phyloP scores from a whole-genome alignment of 257 asterid genomes.

The Perilla frutescens region DNA sequence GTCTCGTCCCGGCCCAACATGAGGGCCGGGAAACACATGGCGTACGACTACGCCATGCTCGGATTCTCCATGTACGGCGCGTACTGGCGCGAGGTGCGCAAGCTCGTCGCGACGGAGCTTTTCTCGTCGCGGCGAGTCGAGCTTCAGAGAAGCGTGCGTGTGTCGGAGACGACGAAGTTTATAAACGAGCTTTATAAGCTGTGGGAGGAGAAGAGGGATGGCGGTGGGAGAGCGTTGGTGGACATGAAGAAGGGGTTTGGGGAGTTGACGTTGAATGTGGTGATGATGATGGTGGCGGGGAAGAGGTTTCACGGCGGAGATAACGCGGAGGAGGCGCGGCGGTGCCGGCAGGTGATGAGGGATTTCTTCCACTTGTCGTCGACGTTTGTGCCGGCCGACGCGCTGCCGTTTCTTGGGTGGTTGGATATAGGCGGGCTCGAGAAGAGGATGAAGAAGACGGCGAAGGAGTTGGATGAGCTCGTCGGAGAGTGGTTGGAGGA shows the following conservation, averaged over 20 bases:
- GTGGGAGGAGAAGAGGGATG: not conserved
- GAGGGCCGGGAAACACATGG: not conserved
- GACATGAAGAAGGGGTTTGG: conserved; percentile 27
- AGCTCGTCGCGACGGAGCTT: conserved; percentile 16
- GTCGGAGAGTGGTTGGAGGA: conserved; percentile 22
- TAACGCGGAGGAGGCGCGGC: conserved; percentile 16
- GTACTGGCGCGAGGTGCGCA: conserved; percentile 34
- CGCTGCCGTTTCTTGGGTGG: conserved; percentile 17
- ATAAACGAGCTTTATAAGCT: not conserved
- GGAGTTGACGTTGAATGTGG: conserved; percentile 25
- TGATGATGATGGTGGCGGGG: conserved; percentile 20
- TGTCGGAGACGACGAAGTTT: not conserved
- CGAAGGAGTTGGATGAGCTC: not conserved
- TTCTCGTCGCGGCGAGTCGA: conserved; percentile 15
- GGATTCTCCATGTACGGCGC: conserved; percentile 21
- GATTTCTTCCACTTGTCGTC: conserved; percentile 24
- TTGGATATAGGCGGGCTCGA: conserved; percentile 25
- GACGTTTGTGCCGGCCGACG: conserved; percentile 17
- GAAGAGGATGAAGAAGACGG: conserved; percentile 17
- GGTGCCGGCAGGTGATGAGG: conserved; percentile 26
- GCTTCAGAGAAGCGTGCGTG: conserved; percentile 9
- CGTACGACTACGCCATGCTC: conserved; percentile 16
- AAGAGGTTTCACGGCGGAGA: conserved; percentile 5
- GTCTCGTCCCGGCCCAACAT: conserved; percentile 9
- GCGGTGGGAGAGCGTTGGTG: not conserved